Conservation (phyloP, 2,329 filamentous ascomycete genomes). For the Claviceps sp. region DNA sequence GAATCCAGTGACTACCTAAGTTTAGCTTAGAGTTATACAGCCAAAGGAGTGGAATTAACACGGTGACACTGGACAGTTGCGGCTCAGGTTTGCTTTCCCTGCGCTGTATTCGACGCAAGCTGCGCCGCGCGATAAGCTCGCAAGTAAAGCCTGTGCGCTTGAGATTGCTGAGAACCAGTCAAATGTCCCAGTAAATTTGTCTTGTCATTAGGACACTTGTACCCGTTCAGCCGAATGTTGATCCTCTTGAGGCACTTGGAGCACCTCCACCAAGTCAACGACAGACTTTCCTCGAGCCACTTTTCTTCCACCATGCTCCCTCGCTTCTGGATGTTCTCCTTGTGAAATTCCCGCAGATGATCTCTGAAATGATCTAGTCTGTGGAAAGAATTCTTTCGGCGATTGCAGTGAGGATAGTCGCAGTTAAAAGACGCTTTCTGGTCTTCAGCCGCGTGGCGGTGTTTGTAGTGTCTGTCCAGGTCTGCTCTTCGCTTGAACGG, state of each 20-base stretch:
- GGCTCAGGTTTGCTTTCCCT: no score
- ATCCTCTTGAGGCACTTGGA: slow-evolving; percentile 36
- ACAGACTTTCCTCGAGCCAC: slow-evolving; percentile 27
- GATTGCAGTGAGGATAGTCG: slow-evolving; percentile 37
- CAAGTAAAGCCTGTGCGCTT: no score
- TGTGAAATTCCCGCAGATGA: slow-evolving; percentile 42
- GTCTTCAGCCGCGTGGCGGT: slow-evolving; percentile 30
- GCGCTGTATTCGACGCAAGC: not conserved
- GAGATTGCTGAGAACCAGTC: not conserved
- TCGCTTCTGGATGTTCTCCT: slow-evolving; percentile 39
- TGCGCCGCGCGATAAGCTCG: not conserved
- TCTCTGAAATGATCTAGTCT: slow-evolving; percentile 44
- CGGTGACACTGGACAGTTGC: no score
- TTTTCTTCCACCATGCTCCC: slow-evolving; percentile 22
- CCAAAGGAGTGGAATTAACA: not conserved
- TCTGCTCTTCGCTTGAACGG: slow-evolving; percentile 41
- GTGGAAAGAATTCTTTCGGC: slow-evolving; percentile 32
- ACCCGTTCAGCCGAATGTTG: slow-evolving; percentile 25
- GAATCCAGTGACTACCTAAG: not conserved
- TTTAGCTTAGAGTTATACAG: not conserved
- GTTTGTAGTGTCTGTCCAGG: slow-evolving; percentile 37
- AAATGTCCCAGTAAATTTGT: slow-evolving; percentile 7
- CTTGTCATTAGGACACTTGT: slow-evolving; percentile 34
- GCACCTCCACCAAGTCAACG: slow-evolving; percentile 39
- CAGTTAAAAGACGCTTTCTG: slow-evolving; percentile 33